Evolutionary conservation across 179 eudicot species (phyloP), one percentile per base, ranked within the genome.

Genomic region (Drosera spatulata): DNA sequence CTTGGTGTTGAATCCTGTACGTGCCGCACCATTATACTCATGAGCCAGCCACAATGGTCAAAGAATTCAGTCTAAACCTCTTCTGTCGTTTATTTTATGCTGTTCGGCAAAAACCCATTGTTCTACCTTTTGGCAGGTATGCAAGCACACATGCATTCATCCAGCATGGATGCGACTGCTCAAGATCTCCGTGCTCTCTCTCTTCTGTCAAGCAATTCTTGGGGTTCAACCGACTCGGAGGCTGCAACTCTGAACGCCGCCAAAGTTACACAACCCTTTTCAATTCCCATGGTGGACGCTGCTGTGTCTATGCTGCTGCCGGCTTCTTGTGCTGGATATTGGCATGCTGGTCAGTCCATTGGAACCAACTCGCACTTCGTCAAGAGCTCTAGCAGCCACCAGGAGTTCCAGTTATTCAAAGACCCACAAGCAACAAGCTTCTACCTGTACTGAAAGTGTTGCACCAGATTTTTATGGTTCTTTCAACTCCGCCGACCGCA

Each of bases 171-270:
- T 45, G 55, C 50, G 44, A 37, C 69, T 55, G 33, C 73, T 52
- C 69, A 73, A 13, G 51, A 61, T 59, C 60, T 6, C 15, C 58
- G 67, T 68, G 74, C 71, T 78, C 69, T 51, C 82, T 74, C 76
- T 78, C 82, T 77, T 68, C 76, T 73, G 76, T 73, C 82, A 73
- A 49, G 58, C 2, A 62, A 54, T 47, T 57, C 77, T 10, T 65
- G 75, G 73, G 61, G 76, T 60, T 64, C 59, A 53, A 61, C 54
- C 60, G 70, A 50, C 58, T 66, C 60, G 3, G 68, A 61, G 65
- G 61, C 73, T 11, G 39, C 61, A 33, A 59, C 71, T 9, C 11
- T 55, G 41, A 71, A 56, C 66, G 63, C 39, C 40, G 38, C 47
- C 39, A 66, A 56, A 13, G 14, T 55, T 43, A 37, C 59, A 10